Percentiles rank a stretch among this genome's conserved stretches.
Evolutionary conservation across 2,329 filamentous ascomycete species (phyloP).

Genomic region (Aspergillus carbonarius): DNA sequence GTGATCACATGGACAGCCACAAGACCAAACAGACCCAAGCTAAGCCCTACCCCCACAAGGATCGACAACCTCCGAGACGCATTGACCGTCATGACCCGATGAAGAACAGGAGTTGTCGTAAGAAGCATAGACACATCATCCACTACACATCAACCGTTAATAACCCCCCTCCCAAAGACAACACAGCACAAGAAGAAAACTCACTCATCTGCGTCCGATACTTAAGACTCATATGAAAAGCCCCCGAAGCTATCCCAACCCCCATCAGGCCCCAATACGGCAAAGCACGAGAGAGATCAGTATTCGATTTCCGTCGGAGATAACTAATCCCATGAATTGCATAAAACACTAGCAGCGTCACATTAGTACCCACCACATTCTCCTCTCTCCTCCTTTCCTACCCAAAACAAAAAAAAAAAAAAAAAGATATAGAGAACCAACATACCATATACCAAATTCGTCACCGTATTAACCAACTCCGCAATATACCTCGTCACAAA

Average conservation of each 20-base stretch:
- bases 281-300: constrained; percentile 6
- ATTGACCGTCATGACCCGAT: constrained; percentile 21
- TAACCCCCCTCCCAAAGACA: neutral
- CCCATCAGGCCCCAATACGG: constrained; percentile 22
- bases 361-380: too few relatives aligned
- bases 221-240: constrained; percentile 28
- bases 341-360: constrained; percentile 32
- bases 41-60: constrained; percentile 7
- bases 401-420: too few relatives aligned
- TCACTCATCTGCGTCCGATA: constrained; percentile 32
- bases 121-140: constrained; percentile 27
- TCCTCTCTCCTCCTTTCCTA: too few relatives aligned
- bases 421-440: too few relatives aligned
- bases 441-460: constrained; percentile 25
- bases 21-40: neutral
- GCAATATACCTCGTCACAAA: constrained; percentile 24
- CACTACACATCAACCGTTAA: constrained; percentile 1
- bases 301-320: constrained; percentile 7
- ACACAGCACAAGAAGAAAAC: neutral
- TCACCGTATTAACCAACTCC: constrained; percentile 32
- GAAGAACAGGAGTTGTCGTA: constrained; percentile 22
- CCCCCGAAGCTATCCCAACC: constrained; percentile 26
- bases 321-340: constrained; percentile 15
- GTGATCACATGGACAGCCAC: constrained; percentile 17
- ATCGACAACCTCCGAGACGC: constrained; percentile 6